Evolutionary conservation across 2,329 filamentous ascomycete genomes (phyloP).

Genomic region (Neurospora crassa): DNA sequence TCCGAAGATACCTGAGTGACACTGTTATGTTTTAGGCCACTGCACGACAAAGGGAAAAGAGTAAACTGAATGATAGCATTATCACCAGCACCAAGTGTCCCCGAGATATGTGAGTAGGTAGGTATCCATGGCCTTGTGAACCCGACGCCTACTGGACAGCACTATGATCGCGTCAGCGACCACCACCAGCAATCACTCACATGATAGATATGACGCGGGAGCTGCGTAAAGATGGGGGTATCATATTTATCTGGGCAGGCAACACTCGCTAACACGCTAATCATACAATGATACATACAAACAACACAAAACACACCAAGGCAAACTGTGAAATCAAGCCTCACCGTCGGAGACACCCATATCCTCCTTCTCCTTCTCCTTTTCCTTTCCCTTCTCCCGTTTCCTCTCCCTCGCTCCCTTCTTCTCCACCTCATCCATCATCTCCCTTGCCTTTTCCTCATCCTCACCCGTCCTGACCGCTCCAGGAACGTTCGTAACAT

Average conservation of each 20-base stretch:
- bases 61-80: neutral
- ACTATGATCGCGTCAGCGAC: neutral
- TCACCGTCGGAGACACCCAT: neutral
- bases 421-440: neutral
- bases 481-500: conserved; percentile 45
- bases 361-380: neutral
- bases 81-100: neutral
- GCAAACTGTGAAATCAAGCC: neutral
- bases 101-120: neutral
- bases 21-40: neutral
- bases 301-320: neutral
- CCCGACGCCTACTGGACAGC: neutral
- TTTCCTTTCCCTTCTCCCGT: neutral
- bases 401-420: neutral
- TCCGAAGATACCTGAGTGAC: neutral
- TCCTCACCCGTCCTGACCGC: conserved; percentile 12
- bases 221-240: neutral
- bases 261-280: neutral
- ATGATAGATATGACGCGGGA: neutral
- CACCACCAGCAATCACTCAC: neutral
- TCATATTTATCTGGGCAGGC: neutral
- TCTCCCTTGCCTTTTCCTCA: neutral
- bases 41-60: neutral
- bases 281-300: neutral
- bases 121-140: neutral